Conservation (phyloP, 1,139 yeast species). For the Saccharomyces hybrid region DNA sequence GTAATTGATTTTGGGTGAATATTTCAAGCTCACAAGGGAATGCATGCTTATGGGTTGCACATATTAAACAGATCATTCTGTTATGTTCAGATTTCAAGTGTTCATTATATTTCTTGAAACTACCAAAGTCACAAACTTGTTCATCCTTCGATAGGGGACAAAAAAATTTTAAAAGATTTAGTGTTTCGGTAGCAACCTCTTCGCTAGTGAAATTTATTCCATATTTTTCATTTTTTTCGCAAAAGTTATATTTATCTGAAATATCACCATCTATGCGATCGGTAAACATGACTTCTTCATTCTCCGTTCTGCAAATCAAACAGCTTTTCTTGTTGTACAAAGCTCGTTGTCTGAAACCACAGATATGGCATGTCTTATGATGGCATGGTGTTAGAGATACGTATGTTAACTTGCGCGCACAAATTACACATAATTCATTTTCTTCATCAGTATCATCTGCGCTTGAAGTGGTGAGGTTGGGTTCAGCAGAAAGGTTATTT, state of each 20-base stretch:
- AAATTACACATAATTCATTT: conserved; percentile 59
- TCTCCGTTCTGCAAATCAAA: conserved; percentile 74
- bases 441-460: conserved; percentile 30
- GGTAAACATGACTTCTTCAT: conserved; percentile 52
- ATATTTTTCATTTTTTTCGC: conserved; percentile 38
- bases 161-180: conserved; percentile 44
- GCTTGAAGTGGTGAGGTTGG: not conserved
- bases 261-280: conserved; percentile 39
- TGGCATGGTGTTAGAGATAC: conserved; percentile 76
- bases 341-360: conserved; percentile 79
- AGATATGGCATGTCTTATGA: conserved; percentile 74
- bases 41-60: conserved; percentile 66
- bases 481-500: not conserved
- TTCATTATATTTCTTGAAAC: conserved; percentile 51
- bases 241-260: conserved; percentile 31
- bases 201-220: conserved; percentile 47
- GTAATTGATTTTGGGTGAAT: conserved; percentile 54
- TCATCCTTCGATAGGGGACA: conserved; percentile 42
- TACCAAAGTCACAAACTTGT: conserved; percentile 33
- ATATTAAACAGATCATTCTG: conserved; percentile 60
- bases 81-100: conserved; percentile 62
- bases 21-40: conserved; percentile 65
- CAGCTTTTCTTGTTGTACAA: conserved; percentile 68
- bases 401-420: conserved; percentile 62
- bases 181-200: conserved; percentile 37